Conservation (phyloP, 2,329 filamentous ascomycete genomes). For the Cladosporium sp. region DNA sequence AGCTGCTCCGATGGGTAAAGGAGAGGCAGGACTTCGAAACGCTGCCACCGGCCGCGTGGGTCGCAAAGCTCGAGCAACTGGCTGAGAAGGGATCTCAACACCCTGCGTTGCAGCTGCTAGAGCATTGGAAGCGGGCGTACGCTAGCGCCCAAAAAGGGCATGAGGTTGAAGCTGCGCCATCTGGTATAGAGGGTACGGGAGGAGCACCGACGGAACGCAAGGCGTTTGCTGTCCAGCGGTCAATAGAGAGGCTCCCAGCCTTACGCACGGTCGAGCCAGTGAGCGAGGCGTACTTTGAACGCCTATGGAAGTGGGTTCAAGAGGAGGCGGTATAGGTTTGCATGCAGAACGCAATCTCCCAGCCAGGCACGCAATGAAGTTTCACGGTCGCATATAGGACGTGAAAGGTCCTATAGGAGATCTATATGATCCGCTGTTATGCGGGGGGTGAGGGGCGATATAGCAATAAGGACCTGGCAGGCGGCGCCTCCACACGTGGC, state of each 20-base stretch:
- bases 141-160: not conserved
- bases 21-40: slow-evolving; percentile 37
- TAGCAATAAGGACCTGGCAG: not conserved
- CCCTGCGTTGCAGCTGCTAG: slow-evolving; percentile 45
- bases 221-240: slow-evolving; percentile 34
- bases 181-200: slow-evolving; percentile 9
- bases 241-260: slow-evolving; percentile 31
- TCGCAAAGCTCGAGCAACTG: slow-evolving; percentile 33
- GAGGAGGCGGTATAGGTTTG: slow-evolving; percentile 16
- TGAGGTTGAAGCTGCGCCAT: slow-evolving; percentile 1
- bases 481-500: slow-evolving; percentile 7
- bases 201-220: slow-evolving; percentile 11
- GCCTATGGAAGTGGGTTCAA: slow-evolving; percentile 41
- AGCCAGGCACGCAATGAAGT: slow-evolving; percentile 9
- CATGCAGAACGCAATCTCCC: slow-evolving; percentile 13
- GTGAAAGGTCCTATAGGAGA: slow-evolving; percentile 1
- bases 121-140: slow-evolving; percentile 48
- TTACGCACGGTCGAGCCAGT: slow-evolving; percentile 38
- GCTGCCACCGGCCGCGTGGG: slow-evolving; percentile 41
- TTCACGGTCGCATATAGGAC: slow-evolving; percentile 11
- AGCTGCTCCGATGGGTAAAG: slow-evolving; percentile 45
- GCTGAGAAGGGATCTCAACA: slow-evolving; percentile 32
- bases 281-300: slow-evolving; percentile 40
- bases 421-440: slow-evolving; percentile 8
- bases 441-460: slow-evolving; percentile 6